A percentile compares a stretch with the other conserved stretches of the same genome.
Conservation (phyloP, 768 basidiomycete species). For the Kwoniella dejecticola region DNA sequence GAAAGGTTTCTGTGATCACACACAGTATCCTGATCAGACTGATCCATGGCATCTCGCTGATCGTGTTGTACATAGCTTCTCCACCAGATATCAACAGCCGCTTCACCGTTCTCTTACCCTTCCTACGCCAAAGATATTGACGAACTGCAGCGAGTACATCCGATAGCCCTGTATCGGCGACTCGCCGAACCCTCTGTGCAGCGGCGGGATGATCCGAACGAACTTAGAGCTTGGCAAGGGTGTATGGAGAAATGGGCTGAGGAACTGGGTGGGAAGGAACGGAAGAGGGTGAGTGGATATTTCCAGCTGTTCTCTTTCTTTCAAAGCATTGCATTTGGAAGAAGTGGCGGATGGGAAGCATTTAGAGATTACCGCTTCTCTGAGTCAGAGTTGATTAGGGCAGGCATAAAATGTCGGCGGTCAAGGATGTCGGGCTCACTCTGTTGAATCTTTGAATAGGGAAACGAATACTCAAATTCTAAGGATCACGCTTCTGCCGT, state of each 20-base stretch:
- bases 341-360: too few relatives aligned
- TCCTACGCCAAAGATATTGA: constrained; percentile 49
- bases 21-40: too few relatives aligned
- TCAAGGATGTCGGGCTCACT: too few relatives aligned
- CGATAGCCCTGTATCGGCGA: constrained; percentile 52
- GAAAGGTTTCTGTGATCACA: too few relatives aligned
- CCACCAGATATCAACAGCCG: constrained; percentile 47
- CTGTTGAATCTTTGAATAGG: constrained; percentile 20
- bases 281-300: constrained; percentile 42
- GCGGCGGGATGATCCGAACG: constrained; percentile 27
- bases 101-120: constrained; percentile 53
- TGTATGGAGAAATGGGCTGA: constrained; percentile 56
- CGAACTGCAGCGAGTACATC: constrained; percentile 51
- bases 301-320: too few relatives aligned
- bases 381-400: too few relatives aligned
- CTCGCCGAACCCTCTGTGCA: constrained; percentile 47
- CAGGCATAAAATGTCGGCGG: too few relatives aligned
- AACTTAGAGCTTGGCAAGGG: constrained; percentile 45
- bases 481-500: constrained; percentile 44
- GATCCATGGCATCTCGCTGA: not conserved
- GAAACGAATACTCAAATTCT: constrained; percentile 47
- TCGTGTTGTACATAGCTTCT: constrained; percentile 35
- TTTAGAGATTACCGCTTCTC: too few relatives aligned
- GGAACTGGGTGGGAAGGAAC: constrained; percentile 53
- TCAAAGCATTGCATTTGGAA: too few relatives aligned